phyloP scores from a whole-genome alignment of 345 rosid species.

The Gossypium raimondii region DNA sequence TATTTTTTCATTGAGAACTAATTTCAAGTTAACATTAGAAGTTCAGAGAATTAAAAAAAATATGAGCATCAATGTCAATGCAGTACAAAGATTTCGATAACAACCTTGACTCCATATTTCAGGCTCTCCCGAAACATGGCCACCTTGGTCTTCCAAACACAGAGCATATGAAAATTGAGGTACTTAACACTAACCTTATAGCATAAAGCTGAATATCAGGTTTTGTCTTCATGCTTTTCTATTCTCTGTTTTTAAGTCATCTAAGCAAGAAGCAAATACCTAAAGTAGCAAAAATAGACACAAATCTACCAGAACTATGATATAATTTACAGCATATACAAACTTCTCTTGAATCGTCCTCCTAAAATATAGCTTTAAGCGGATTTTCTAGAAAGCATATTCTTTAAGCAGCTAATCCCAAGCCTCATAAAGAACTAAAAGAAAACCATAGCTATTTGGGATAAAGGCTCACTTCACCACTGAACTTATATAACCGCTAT shows the following conservation, averaged over 20 bases:
- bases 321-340: not conserved
- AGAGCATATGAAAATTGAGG: not conserved
- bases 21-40: not conserved
- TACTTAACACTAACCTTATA: not conserved
- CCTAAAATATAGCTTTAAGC: not conserved
- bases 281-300: not conserved
- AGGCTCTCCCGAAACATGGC: not conserved
- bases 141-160: not conserved
- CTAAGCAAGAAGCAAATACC: not conserved
- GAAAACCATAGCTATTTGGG: not conserved
- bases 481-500: not conserved
- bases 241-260: not conserved
- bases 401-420: not conserved
- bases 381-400: not conserved
- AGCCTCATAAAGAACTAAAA: not conserved
- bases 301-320: not conserved
- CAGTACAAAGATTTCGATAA: not conserved
- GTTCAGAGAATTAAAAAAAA: not conserved
- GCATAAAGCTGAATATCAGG: not conserved
- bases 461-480: not conserved
- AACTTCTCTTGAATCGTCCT: not conserved
- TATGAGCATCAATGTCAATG: not conserved
- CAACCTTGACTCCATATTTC: not conserved
- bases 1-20: not conserved
- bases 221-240: not conserved